Evolutionary conservation across 305 asterid species (phyloP), one percentile per base, ranked within the genome.

Genomic region (Fraxinus greggii): DNA sequence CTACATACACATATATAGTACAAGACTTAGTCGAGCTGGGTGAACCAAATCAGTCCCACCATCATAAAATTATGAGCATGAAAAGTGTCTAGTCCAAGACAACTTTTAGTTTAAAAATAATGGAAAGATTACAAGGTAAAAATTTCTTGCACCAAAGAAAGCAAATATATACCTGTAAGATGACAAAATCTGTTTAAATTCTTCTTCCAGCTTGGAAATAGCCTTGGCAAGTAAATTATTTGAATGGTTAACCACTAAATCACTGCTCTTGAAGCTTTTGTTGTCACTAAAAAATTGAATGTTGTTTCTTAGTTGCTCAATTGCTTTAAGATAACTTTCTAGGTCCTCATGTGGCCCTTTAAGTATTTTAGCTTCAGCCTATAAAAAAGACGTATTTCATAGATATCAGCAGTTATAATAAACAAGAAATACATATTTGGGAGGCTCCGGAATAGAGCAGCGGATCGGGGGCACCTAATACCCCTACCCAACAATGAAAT

Each of bases 301-400:
- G 84, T 94, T 96, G 80, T 87, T 89, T 85, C 97, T 90, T 83
- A 96, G 88, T 82, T 96, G 99, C 81, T 90, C 98, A 79, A 96
- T 93, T 69, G 99, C 99, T 87, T 90, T 86, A 86, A 96, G 98
- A 85, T 96, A 96, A 88, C 93, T 93, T 84, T 94, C 99, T 42
- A 96, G 94, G 90, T 96, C 98, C 86, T 94, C 99, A 61, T 92
- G 97, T 67, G 99, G 98, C 82, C 99, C 99, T 85, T 92, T 94
- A 63, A 97, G 93, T 89, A 97, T 97, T 90, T 94, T 97, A 63
- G 94, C 97, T 89, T 94, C 99, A 21, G 98, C 99, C 99, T 97
- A 83, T 82, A 86, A 24, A 74, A 76, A 56, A 80, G 75, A 40
- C 40, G 78, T 7, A 67, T 10, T 28, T 29, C 29, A 75, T 82